A percentile compares a stretch with the other conserved stretches of the same genome.
Evolutionary conservation across 2,329 filamentous ascomycete genomes (phyloP).

Genomic region (Aspergillus sclerotialis): DNA sequence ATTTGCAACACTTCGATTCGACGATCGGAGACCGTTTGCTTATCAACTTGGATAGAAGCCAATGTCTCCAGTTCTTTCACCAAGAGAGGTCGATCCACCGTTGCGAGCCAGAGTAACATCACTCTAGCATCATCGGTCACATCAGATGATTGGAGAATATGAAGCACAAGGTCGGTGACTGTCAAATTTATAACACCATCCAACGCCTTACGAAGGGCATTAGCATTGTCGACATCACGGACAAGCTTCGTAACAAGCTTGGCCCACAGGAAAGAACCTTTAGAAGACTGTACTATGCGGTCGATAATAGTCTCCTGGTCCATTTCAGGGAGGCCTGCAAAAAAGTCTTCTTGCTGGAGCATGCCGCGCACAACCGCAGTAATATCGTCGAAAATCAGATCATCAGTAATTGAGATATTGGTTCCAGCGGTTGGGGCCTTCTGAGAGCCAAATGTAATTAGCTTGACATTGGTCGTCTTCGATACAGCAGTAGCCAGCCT

Average conservation of each 20-base stretch:
- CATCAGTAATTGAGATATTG: conserved; percentile 20
- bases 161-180: conserved; percentile 25
- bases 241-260: conserved; percentile 28
- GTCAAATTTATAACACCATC: conserved; percentile 15
- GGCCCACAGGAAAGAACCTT: conserved; percentile 34
- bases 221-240: conserved; percentile 17
- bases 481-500: conserved; percentile 17
- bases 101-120: conserved; percentile 33
- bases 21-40: conserved; percentile 19
- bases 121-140: conserved; percentile 24
- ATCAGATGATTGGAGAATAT: conserved; percentile 16
- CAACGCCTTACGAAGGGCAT: conserved; percentile 17
- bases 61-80: conserved; percentile 25
- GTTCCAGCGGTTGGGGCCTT: conserved; percentile 6
- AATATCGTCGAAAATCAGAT: conserved; percentile 32
- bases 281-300: conserved; percentile 25
- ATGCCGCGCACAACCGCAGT: conserved; percentile 23
- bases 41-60: conserved; percentile 23
- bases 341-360: conserved; percentile 18
- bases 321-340: conserved; percentile 19
- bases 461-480: conserved; percentile 17
- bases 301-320: conserved; percentile 27
- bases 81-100: conserved; percentile 28
- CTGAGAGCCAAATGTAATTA: conserved; percentile 23
- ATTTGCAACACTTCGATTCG: conserved; percentile 17